These are phyloP conservation scores for Cardiospermum halicacabum DNA, from an alignment of 345 rosid genomes.

Conservation along the genomic window DNA sequence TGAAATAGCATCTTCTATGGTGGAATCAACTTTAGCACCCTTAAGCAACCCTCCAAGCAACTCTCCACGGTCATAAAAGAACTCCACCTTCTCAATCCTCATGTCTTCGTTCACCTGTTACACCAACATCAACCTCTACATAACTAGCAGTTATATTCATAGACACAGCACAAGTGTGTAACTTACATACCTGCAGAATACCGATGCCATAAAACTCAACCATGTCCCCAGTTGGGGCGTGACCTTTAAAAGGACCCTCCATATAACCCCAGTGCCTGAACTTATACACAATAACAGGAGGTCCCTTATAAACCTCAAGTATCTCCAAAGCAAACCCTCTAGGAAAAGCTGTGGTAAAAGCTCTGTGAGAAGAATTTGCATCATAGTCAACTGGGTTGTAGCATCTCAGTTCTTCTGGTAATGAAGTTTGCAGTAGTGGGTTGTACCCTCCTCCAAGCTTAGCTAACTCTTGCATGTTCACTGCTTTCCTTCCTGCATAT, in stretches of 20 bases:
- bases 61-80: slow-evolving; percentile 46
- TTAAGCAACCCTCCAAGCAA: slow-evolving; percentile 53
- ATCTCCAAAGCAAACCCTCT: slow-evolving; percentile 60
- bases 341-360: slow-evolving; percentile 51
- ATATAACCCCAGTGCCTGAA: slow-evolving; percentile 72
- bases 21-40: slow-evolving; percentile 18
- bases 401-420: slow-evolving; percentile 36
- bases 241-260: slow-evolving; percentile 73
- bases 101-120: slow-evolving; percentile 40
- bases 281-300: slow-evolving; percentile 50
- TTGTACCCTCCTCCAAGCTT: slow-evolving; percentile 45
- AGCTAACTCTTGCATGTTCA: neutral
- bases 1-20: slow-evolving; percentile 17
- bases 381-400: slow-evolving; percentile 34
- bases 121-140: no score
- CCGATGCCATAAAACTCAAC: slow-evolving; percentile 35
- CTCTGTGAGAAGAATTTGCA: slow-evolving; percentile 26
- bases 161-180: no score
- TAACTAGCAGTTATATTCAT: no score
- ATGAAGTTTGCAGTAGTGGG: slow-evolving; percentile 38
- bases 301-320: slow-evolving; percentile 49
- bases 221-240: slow-evolving; percentile 49
- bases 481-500: slow-evolving; percentile 6
- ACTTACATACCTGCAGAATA: slow-evolving; percentile 25
- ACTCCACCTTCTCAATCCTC: slow-evolving; percentile 47